Percentiles rank a stretch among this genome's conserved stretches.
Evolutionary conservation across 2,329 filamentous ascomycete species (phyloP).

Genomic region (Lachnellula suecica): DNA sequence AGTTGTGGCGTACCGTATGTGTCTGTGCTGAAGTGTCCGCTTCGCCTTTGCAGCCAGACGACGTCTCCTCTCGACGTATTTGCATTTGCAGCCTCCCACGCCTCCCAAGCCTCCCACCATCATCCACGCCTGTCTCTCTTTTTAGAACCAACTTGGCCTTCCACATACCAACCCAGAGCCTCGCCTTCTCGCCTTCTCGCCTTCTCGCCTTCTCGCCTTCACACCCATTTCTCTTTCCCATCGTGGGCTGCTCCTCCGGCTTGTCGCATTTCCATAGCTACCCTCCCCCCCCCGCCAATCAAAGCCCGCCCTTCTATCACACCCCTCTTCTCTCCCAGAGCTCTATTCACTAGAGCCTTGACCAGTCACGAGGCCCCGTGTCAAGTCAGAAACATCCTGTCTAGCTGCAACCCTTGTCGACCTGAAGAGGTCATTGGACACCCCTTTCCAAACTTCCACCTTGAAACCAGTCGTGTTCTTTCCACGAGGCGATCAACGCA

Average conservation of each 20-base stretch:
- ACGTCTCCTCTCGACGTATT: neutral
- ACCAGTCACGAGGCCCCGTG: constrained; percentile 28
- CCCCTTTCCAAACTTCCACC: constrained; percentile 15
- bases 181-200: neutral
- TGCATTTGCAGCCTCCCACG: no score
- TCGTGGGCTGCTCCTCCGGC: neutral
- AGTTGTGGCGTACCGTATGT: neutral
- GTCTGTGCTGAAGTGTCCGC: no score
- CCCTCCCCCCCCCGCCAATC: constrained; percentile 18
- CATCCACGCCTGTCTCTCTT: neutral
- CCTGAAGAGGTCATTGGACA: constrained; percentile 33
- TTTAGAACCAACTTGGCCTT: neutral
- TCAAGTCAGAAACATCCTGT: constrained; percentile 13
- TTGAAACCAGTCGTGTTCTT: constrained; percentile 27
- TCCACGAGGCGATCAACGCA: constrained; percentile 29
- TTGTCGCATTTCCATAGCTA: constrained; percentile 2
- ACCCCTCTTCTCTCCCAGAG: constrained; percentile 13
- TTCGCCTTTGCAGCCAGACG: neutral
- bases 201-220: neutral
- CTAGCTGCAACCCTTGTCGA: constrained; percentile 17
- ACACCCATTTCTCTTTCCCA: neutral
- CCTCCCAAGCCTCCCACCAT: neutral
- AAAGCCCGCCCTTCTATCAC: constrained; percentile 11
- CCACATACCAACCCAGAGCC: neutral
- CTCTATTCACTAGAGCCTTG: constrained; percentile 8